Percentiles rank a stretch among this genome's conserved stretches.
These are phyloP conservation scores for Actinidia polygama DNA, from an alignment of 179 eudicot genomes.

Conservation along the genomic window DNA sequence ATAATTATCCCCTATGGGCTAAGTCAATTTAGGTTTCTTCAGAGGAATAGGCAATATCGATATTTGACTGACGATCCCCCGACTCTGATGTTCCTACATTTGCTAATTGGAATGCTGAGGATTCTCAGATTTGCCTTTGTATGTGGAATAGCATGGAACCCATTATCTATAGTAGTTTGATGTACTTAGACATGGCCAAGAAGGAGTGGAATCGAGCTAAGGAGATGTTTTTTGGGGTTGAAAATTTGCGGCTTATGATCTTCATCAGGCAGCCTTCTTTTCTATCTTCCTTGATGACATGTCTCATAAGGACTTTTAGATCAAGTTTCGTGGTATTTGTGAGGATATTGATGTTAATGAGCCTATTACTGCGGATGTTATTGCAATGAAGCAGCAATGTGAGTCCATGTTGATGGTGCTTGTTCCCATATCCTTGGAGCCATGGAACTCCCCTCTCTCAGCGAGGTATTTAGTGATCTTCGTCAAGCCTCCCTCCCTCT, in stretches of 20 bases:
- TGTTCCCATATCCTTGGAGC: not conserved
- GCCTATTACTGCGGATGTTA: not conserved
- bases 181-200: not conserved
- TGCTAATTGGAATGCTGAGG: too few species aligned
- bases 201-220: not conserved
- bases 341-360: too few species aligned
- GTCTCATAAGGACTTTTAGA: too few species aligned
- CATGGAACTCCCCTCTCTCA: not conserved
- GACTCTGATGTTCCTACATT: not conserved
- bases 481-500: not conserved
- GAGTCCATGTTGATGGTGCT: not conserved
- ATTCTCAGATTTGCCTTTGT: not conserved
- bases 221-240: not conserved
- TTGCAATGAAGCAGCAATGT: not conserved
- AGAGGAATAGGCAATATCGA: not conserved
- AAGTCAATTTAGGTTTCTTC: not conserved
- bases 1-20: not conserved
- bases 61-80: not conserved
- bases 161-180: not conserved
- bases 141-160: not conserved
- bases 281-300: not conserved
- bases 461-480: not conserved
- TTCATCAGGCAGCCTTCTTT: not conserved
- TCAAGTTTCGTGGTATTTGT: not conserved
- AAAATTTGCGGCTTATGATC: not conserved